Conservation (phyloP, 805 yeast genomes). For the Candida germanica region DNA sequence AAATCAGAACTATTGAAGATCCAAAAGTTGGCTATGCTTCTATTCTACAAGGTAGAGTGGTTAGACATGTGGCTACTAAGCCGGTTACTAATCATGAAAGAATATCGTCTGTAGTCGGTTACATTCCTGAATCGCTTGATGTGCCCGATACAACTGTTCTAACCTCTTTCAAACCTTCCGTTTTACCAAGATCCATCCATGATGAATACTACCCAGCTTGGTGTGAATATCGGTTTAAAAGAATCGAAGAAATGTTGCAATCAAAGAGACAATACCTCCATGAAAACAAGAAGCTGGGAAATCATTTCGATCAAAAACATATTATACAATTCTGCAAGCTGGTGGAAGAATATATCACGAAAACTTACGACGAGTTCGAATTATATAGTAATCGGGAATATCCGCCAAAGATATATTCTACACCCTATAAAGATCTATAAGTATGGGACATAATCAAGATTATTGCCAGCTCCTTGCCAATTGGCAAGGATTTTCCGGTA, state of each 20-base stretch:
- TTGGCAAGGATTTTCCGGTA: slow-evolving; percentile 6
- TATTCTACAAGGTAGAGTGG: slow-evolving; percentile 21
- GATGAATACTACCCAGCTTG: slow-evolving; percentile 32
- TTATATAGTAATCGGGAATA: slow-evolving; percentile 14
- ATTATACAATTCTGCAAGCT: slow-evolving; percentile 29
- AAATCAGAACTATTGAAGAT: slow-evolving; percentile 14
- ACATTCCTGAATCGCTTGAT: slow-evolving; percentile 38
- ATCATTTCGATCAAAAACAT: slow-evolving; percentile 34
- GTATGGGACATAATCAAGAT: slow-evolving; percentile 15
- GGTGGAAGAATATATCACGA: slow-evolving; percentile 24
- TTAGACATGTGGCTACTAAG: slow-evolving; percentile 21
- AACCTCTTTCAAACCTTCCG: slow-evolving; percentile 40
- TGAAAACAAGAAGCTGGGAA: slow-evolving; percentile 2
- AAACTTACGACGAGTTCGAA: slow-evolving; percentile 33
- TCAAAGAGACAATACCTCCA: slow-evolving; percentile 14
- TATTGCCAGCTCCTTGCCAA: slow-evolving; percentile 11
- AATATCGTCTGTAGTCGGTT: slow-evolving; percentile 42
- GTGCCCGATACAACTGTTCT: slow-evolving; percentile 38
- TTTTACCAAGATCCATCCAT: slow-evolving; percentile 26
- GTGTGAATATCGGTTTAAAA: slow-evolving; percentile 26
- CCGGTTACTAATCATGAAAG: slow-evolving; percentile 34
- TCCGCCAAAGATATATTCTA: slow-evolving; percentile 16
- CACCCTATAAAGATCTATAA: slow-evolving; percentile 15
- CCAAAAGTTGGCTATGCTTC: slow-evolving; percentile 23
- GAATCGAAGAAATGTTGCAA: slow-evolving; percentile 22